Percentiles rank a stretch among this genome's conserved stretches.
Conservation (phyloP, 257 asterid species). For the Capsicum chinense region DNA sequence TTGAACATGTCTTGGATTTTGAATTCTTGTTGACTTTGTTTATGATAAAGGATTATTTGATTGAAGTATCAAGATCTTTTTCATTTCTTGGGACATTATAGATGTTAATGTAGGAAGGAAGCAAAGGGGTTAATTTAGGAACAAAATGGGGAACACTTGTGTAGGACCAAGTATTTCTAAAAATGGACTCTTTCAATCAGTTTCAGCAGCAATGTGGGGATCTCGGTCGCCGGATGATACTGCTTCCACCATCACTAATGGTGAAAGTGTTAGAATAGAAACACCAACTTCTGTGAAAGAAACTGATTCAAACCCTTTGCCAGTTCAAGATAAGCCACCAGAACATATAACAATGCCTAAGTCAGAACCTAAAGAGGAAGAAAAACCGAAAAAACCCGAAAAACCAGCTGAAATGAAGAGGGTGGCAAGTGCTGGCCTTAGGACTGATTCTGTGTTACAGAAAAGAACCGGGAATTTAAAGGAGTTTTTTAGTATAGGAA, state of each 20-base stretch:
- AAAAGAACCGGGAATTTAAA: slow-evolving; percentile 77
- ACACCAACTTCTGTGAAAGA: slow-evolving; percentile 28
- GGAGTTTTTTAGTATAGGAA: slow-evolving; percentile 73
- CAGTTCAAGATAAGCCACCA: slow-evolving; percentile 36
- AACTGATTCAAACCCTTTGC: slow-evolving; percentile 22
- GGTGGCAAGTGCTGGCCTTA: slow-evolving; percentile 83
- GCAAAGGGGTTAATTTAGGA: neutral
- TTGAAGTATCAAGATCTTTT: slow-evolving; percentile 16
- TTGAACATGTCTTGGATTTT: neutral
- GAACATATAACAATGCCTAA: slow-evolving; percentile 34
- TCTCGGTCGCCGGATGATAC: slow-evolving; percentile 25
- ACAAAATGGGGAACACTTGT: slow-evolving; percentile 35
- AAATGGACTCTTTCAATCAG: slow-evolving; percentile 37
- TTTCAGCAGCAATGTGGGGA: slow-evolving; percentile 38
- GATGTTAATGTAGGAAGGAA: slow-evolving; percentile 9
- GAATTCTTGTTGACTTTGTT: slow-evolving; percentile 24
- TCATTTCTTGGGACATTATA: neutral
- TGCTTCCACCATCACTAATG: slow-evolving; percentile 30
- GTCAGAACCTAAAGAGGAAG: slow-evolving; percentile 33
- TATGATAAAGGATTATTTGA: neutral
- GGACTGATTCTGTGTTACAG: slow-evolving; percentile 74
- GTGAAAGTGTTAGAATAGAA: slow-evolving; percentile 26
- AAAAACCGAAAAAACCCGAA: slow-evolving; percentile 46
- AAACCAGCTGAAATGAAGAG: slow-evolving; percentile 64
- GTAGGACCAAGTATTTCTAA: slow-evolving; percentile 34